A percentile compares a stretch with the other conserved stretches of the same genome.
These are phyloP conservation scores for Phytophthora pini DNA, from an alignment of 352 stramenopile species.

Conservation along the genomic window DNA sequence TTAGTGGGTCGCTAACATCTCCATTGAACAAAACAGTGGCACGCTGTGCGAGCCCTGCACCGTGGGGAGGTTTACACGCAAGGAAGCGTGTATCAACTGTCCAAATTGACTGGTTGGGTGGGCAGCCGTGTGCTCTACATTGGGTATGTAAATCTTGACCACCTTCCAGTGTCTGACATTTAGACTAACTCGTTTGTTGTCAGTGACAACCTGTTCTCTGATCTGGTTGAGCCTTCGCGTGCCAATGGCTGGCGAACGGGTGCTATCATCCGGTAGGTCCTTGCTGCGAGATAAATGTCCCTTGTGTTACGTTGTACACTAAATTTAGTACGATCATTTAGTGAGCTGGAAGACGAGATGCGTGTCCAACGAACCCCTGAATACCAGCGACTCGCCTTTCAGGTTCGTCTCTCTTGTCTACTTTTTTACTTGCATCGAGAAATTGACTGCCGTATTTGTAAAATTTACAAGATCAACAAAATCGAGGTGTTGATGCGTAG, in stretches of 20 bases:
- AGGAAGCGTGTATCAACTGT: conserved; percentile 75
- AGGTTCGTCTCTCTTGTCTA: conserved; percentile 25
- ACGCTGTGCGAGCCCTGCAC: conserved; percentile 68
- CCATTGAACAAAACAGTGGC: conserved; percentile 47
- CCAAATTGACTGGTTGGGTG: conserved; percentile 66
- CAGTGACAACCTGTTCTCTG: conserved; percentile 93
- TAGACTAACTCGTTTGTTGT: neutral
- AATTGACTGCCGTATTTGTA: too few relatives aligned
- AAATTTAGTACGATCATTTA: too few relatives aligned
- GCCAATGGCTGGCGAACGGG: conserved; percentile 94
- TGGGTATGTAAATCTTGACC: conserved; percentile 46
- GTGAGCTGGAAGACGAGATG: conserved; percentile 90
- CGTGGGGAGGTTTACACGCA: conserved; percentile 80
- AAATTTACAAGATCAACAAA: conserved; percentile 40
- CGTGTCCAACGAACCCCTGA: conserved; percentile 59
- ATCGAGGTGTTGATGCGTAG: conserved; percentile 73
- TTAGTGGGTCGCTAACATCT: too few relatives aligned
- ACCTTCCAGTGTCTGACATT: too few relatives aligned
- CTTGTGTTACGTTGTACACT: conserved; percentile 8
- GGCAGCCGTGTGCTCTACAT: conserved; percentile 93
- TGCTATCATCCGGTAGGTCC: conserved; percentile 86
- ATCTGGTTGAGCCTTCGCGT: conserved; percentile 93
- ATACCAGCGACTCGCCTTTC: conserved; percentile 73
- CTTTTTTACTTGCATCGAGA: too few relatives aligned
- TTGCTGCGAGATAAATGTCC: neutral